Evolutionary conservation across 805 yeast species (phyloP).

Genomic region (Saccharomycopsis babjevae): DNA sequence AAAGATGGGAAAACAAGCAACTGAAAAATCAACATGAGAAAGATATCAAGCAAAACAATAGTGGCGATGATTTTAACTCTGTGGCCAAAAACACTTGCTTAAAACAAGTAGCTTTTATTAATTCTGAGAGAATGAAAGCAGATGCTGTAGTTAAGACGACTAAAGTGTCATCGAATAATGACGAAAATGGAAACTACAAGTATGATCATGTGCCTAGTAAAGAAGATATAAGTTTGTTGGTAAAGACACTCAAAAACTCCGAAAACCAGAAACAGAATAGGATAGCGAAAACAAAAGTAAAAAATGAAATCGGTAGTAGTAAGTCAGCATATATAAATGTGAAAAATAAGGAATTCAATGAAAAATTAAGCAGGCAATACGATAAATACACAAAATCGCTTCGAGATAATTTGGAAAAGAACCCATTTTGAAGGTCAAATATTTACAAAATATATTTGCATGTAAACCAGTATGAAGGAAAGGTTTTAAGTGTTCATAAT

Average conservation of each 20-base stretch:
- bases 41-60: slow-evolving; percentile 23
- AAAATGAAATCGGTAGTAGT: slow-evolving; percentile 22
- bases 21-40: slow-evolving; percentile 24
- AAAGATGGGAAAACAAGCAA: slow-evolving; percentile 44
- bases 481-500: background rate
- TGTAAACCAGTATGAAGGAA: slow-evolving; percentile 7
- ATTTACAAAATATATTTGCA: no score
- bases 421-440: slow-evolving; percentile 11
- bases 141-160: slow-evolving; percentile 20
- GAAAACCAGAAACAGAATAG: slow-evolving; percentile 27
- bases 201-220: slow-evolving; percentile 30
- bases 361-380: slow-evolving; percentile 52
- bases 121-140: slow-evolving; percentile 27
- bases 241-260: slow-evolving; percentile 20
- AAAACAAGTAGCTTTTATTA: slow-evolving; percentile 36
- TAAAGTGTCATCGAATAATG: slow-evolving; percentile 19
- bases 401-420: slow-evolving; percentile 2
- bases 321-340: slow-evolving; percentile 41
- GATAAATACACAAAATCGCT: slow-evolving; percentile 25
- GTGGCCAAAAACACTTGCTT: slow-evolving; percentile 53
- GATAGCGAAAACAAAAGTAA: slow-evolving; percentile 30
- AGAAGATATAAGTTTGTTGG: slow-evolving; percentile 26
- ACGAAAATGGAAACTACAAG: slow-evolving; percentile 19
- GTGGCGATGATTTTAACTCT: slow-evolving; percentile 40
- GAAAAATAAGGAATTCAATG: slow-evolving; percentile 64